Conservation (phyloP, 345 rosid species). For the Capsella bursapastoris region DNA sequence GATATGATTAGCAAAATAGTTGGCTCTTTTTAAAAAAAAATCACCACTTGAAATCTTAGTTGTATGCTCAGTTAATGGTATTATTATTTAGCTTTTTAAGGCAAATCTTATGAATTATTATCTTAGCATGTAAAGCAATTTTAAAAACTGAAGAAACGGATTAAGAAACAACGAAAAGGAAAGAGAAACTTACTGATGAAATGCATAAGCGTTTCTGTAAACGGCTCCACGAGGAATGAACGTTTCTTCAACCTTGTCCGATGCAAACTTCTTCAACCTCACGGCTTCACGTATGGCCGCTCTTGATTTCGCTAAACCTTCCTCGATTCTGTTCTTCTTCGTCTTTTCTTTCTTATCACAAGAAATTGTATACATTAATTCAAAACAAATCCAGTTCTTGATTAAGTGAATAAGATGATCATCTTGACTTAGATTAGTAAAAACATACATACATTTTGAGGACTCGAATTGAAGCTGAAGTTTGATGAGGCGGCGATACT, state of each 20-base stretch:
- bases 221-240: conserved; percentile 57
- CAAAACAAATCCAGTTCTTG: not conserved
- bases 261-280: conserved; percentile 43
- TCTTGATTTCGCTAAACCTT: conserved; percentile 53
- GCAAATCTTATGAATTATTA: not conserved
- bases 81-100: not conserved
- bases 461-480: conserved; percentile 1
- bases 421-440: not conserved
- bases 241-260: conserved; percentile 40
- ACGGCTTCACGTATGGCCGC: conserved; percentile 54
- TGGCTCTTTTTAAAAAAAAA: conserved; percentile 2
- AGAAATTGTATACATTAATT: not conserved
- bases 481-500: conserved; percentile 12
- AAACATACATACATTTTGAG: conserved; percentile 21
- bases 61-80: not conserved
- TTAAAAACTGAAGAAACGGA: not conserved
- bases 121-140: not conserved
- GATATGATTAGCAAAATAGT: not conserved
- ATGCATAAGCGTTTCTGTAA: conserved; percentile 61
- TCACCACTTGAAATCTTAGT: not conserved
- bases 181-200: conserved; percentile 58
- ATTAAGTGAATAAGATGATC: not conserved
- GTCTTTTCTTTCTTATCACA: conserved; percentile 30
- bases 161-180: not conserved
- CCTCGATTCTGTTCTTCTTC: conserved; percentile 42